These are phyloP conservation scores for Climacium dendroides DNA, from an alignment of 225 moss, liverwort and hornwort genomes.

Conservation along the genomic window DNA sequence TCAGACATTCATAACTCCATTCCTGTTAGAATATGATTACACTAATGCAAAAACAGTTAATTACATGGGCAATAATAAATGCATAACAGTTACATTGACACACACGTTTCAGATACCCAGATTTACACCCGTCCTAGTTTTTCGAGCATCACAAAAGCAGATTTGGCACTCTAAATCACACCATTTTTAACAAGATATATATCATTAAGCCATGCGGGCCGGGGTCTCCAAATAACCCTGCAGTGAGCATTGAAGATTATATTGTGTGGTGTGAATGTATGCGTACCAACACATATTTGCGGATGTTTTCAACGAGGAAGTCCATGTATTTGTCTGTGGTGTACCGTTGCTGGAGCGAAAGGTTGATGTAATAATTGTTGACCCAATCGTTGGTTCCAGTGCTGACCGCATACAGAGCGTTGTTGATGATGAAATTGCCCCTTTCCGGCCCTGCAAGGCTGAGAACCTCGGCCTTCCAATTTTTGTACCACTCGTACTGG, in stretches of 20 bases:
- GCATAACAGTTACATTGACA: background rate
- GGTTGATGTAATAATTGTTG: conserved; percentile 53
- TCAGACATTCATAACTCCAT: background rate
- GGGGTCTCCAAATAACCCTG: background rate
- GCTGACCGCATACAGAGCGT: conserved; percentile 57
- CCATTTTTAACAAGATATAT: background rate
- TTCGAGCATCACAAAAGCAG: background rate
- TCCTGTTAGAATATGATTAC: too few species aligned
- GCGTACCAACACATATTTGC: conserved; percentile 28
- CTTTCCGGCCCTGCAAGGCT: conserved; percentile 21
- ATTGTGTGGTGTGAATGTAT: too few species aligned
- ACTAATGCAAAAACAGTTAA: background rate
- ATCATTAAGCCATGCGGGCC: background rate
- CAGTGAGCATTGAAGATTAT: background rate
- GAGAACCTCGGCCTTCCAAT: conserved; percentile 45
- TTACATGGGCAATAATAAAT: background rate
- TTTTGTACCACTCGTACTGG: conserved; percentile 40
- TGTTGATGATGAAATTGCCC: conserved; percentile 31
- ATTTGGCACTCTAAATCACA: too few species aligned
- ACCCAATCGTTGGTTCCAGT: conserved; percentile 78
- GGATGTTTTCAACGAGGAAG: background rate
- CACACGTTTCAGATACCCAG: background rate
- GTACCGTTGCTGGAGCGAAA: conserved; percentile 4
- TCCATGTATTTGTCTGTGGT: background rate
- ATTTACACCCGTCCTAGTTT: background rate